Base-by-base conservation (phyloP, 495 filamentous ascomycete species). In the Saxispiralis lemnorum region DNA sequence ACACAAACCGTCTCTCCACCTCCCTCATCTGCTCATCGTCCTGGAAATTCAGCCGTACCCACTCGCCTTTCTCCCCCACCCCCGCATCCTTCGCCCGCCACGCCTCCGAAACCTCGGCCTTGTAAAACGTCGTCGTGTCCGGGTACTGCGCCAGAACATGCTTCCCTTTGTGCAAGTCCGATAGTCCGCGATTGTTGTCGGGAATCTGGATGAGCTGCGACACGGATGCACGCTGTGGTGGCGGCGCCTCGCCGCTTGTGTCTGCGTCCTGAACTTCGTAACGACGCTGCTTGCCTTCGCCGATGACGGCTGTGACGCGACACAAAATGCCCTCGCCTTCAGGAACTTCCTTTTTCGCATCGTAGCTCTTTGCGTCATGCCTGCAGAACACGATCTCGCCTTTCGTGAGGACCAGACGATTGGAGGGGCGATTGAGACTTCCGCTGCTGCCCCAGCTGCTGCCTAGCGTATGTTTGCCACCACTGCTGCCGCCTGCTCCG, bases 231-330 rank as follows among this genome's bases (percentile, higher is more conserved):
- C 76, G 77, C 54, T 83, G 92, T 20, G 62, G 61, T 11, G 43
- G 43, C 24, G 55, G 51, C 13, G 57, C 48, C 28, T 73, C 76
- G 32, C 75, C 78, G 38, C 85, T 72, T 49, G 93, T 86, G 56
- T 93, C 88, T 2, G 83, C 78, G 55, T 99, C 92, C 58, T 92
- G 81, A 17, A 99, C 87, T 58, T 88, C 83, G 64, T 95, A 97
- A 46, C 71, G 67, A 52, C 86, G 80, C 53, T 85, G 82, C 47
- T 80, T 79, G 35, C 85, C 88, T 41, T 93, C 84, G 9, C 83
- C 88, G 41, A 78, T 69, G 14, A 96, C 79, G 32, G 70, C 69
- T 47, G 83, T 81, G 48, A 99, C 85, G 42, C 78, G 79, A 48
- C 87, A 93, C 46, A 94, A 73, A 43, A 96, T 95, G 72, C 82